phyloP scores from a whole-genome alignment of 768 basidiomycete species.

The Leccinellum rugosiceps region DNA sequence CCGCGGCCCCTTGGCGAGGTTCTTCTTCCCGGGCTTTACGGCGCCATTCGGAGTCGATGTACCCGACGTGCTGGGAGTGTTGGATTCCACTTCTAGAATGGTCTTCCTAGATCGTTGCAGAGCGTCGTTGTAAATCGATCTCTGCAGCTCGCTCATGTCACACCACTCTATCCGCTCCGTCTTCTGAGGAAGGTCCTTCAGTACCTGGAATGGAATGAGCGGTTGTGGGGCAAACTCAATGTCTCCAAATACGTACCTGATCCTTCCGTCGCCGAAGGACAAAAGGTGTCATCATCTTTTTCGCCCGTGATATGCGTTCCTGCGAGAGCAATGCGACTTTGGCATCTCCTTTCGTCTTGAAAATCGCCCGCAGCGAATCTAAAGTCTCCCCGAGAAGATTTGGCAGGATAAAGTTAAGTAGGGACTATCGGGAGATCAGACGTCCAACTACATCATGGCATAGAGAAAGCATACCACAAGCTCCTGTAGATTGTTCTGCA shows the following conservation, averaged over 20 bases:
- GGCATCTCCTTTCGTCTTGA: constrained; percentile 94
- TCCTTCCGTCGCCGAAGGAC: constrained; percentile 96
- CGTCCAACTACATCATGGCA: constrained; percentile 2
- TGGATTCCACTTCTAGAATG: constrained; percentile 47
- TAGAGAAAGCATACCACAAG: constrained; percentile 59
- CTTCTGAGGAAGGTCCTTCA: constrained; percentile 91
- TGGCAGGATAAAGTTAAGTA: constrained; percentile 97
- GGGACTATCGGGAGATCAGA: constrained; percentile 53
- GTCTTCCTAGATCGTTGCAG: constrained; percentile 83
- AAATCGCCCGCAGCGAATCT: constrained; percentile 84
- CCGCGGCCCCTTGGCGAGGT: constrained; percentile 34
- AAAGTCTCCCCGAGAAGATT: constrained; percentile 79
- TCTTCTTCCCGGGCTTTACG: constrained; percentile 30
- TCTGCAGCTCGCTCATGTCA: constrained; percentile 82
- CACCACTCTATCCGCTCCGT: constrained; percentile 94
- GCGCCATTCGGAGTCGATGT: constrained; percentile 27
- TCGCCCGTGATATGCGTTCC: constrained; percentile 90
- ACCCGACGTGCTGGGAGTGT: constrained; percentile 29
- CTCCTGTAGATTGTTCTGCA: constrained; percentile 91
- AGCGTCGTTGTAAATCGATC: constrained; percentile 79
- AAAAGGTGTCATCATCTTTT: constrained; percentile 99
- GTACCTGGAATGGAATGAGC: constrained; percentile 52
- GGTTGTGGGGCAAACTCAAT: neutral
- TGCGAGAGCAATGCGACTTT: constrained; percentile 85
- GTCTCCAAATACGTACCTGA: constrained; percentile 53